A percentile compares a stretch with the other conserved stretches of the same genome.
These are phyloP conservation scores for Pseudogymnoascus sp. DNA, from an alignment of 2,329 filamentous ascomycete species.

Conservation along the genomic window DNA sequence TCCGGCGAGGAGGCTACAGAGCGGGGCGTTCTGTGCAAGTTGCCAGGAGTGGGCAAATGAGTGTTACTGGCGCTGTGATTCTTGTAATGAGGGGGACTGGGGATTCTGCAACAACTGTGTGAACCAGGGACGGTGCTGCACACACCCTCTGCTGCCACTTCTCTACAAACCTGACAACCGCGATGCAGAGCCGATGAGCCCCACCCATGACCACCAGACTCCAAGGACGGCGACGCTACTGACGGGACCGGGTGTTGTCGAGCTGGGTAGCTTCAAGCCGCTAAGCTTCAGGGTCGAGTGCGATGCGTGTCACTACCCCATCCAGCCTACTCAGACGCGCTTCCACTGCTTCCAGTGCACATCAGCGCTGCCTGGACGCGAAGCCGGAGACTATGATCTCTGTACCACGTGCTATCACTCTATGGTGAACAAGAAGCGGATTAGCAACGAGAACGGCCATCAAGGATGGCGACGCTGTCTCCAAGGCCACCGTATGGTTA, in stretches of 20 bases:
- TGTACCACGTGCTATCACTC: conserved; percentile 72
- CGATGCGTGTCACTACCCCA: conserved; percentile 68
- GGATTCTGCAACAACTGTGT: conserved; percentile 88
- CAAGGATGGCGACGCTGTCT: conserved; percentile 79
- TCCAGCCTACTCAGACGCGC: conserved; percentile 61
- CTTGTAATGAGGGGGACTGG: conserved; percentile 90
- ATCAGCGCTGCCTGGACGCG: conserved; percentile 36
- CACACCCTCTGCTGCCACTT: conserved; percentile 72
- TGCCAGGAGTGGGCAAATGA: conserved; percentile 70
- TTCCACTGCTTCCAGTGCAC: conserved; percentile 78
- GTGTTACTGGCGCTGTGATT: conserved; percentile 83
- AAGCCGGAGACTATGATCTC: conserved; percentile 74
- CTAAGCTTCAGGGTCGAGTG: conserved; percentile 70
- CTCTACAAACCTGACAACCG: conserved; percentile 46
- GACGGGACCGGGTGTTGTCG: conserved; percentile 41
- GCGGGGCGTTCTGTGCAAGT: conserved; percentile 76
- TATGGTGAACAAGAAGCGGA: conserved; percentile 55
- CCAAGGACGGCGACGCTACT: conserved; percentile 43
- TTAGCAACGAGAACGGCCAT: conserved; percentile 69
- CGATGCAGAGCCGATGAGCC: conserved; percentile 33
- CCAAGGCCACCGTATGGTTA: conserved; percentile 74
- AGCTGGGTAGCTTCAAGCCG: conserved; percentile 52
- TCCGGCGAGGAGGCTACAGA: conserved; percentile 61
- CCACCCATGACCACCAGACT: conserved; percentile 39
- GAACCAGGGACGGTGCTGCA: conserved; percentile 73